Conservation (phyloP, 73 alveolate genomes). For the Paramecium tetraurelia region DNA sequence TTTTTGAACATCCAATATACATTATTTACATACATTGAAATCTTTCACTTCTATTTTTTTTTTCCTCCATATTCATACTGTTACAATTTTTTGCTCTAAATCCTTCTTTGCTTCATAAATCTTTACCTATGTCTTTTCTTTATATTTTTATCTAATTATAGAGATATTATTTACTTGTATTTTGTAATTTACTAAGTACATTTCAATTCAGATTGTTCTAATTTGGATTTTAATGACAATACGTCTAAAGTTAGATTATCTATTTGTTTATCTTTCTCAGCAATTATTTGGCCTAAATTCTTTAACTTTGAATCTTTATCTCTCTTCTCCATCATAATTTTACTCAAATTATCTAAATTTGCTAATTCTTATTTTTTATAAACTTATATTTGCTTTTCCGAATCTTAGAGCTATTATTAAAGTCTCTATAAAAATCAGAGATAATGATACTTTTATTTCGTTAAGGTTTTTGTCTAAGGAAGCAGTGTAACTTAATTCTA, state of each 20-base stretch:
- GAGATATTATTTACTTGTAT: background rate
- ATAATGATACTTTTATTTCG: background rate
- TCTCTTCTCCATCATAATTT: conserved; percentile 25
- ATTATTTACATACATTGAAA: background rate
- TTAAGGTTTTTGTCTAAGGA: background rate
- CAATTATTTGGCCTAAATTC: background rate
- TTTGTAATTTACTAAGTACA: background rate
- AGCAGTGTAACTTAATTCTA: conserved; percentile 5
- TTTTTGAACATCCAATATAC: conserved; percentile 11
- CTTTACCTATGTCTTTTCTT: background rate
- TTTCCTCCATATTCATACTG: background rate
- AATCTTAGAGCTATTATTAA: background rate
- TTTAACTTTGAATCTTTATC: background rate
- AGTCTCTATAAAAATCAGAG: background rate
- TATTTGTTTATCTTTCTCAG: background rate
- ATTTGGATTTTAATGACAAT: background rate
- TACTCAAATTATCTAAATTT: background rate
- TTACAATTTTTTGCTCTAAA: background rate
- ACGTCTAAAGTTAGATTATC: background rate
- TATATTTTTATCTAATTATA: background rate
- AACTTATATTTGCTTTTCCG: background rate
- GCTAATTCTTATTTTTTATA: background rate
- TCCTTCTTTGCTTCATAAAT: background rate
- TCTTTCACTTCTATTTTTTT: background rate
- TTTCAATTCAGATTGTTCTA: background rate